Base-by-base conservation (phyloP, 2,329 filamentous ascomycete species). In the Aspergillus sojae region DNA sequence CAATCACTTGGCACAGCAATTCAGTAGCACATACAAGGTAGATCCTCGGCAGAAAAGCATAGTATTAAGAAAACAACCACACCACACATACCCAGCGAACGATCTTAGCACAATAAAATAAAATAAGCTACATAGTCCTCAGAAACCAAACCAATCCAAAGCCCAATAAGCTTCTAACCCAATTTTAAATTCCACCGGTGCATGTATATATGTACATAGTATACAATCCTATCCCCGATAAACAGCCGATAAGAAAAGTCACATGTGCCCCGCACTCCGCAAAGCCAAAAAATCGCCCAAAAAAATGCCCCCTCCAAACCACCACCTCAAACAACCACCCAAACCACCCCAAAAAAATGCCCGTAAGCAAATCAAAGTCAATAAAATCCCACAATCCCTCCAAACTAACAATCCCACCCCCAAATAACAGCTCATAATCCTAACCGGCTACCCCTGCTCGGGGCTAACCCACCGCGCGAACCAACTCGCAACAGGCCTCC, bases 371-470 rank as follows among this genome's bases (percentile, higher is more conserved):
- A 11, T 3, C 34, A 36, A 36, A 11, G 10, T 6, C 32, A 34
- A 34, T 12, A 34, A 1, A 21, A 21, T 21, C 21, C 1, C 21
- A 21, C 32, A 3, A 12, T 34, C 4, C 10, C 32, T 34, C 59
- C 45, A 52, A 26, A 45, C 39, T 39, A n/a, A 46, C 45, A 36
- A 23, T 11, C 52, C n/a, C 26, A 10, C 4, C 19, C 34, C 9
- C 26, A 48, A 43, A 52, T 10, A 2, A 9, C 71, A 89, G 86
- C 84, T 89, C 71, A 82, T 89, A 64, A 80, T 88, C 62, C 79
- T 89, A 64, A 88, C 86, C 66, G 87, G 87, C 67, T 88, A 86
- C 73, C 88, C 88, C 56, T 87, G 84, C 67, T 86, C 86, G 70
- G 88, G 88, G 70, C 88, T 89, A 69, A 88, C 85, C 14, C 79